Evolutionary conservation across 2,329 filamentous ascomycete genomes (phyloP).

Genomic region (Alternaria infectoria): DNA sequence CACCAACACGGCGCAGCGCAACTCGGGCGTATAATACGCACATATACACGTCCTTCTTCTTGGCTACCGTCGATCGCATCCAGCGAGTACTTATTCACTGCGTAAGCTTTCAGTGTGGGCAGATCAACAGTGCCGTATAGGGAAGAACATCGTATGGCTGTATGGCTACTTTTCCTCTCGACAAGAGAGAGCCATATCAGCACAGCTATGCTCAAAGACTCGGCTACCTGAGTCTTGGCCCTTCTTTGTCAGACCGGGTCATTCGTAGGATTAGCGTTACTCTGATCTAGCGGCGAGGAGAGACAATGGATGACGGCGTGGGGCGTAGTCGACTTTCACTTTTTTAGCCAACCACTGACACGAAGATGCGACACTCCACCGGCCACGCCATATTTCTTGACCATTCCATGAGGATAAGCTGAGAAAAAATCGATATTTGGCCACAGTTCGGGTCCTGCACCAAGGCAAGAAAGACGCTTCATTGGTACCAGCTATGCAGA

Average conservation of each 20-base stretch:
- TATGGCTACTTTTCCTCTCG: neutral
- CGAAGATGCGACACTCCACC: neutral
- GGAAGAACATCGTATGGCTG: neutral
- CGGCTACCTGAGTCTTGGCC: neutral
- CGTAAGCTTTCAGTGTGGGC: neutral
- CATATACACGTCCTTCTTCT: neutral
- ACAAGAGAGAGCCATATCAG: neutral
- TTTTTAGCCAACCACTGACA: neutral
- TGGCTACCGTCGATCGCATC: neutral
- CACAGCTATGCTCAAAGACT: neutral
- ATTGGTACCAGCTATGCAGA: neutral
- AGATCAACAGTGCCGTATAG: neutral
- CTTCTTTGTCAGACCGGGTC: neutral
- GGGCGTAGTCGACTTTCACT: neutral
- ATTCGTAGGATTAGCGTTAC: neutral
- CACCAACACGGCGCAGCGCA: neutral
- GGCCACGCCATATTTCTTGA: neutral
- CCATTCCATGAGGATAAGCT: neutral
- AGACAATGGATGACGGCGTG: neutral
- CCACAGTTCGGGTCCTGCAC: neutral
- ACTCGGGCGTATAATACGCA: neutral
- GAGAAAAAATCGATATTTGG: neutral
- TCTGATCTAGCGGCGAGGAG: neutral
- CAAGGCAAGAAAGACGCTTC: neutral
- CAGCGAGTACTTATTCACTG: neutral